A percentile compares a stretch with the other conserved stretches of the same genome.
These are phyloP conservation scores for Fusarium buxicola DNA, from an alignment of 2,329 filamentous ascomycete genomes.

Conservation along the genomic window DNA sequence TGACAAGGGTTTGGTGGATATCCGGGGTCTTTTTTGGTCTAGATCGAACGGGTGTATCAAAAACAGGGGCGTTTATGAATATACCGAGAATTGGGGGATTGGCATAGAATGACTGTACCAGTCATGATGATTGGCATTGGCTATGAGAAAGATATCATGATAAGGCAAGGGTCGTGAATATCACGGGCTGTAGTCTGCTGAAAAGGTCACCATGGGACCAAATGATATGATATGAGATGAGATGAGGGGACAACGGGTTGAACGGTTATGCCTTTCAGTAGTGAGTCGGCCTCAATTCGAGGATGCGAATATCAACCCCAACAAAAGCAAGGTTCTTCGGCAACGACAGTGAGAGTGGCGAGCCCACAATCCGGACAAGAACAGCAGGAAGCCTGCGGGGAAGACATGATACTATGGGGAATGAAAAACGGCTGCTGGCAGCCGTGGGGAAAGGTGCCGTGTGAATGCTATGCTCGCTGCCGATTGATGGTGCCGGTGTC, in stretches of 20 bases:
- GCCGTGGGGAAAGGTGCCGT: neutral
- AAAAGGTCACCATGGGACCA: conserved; percentile 14
- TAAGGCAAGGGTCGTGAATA: conserved; percentile 9
- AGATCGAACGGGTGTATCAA: conserved; percentile 16
- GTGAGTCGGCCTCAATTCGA: too few species aligned
- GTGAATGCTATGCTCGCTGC: neutral
- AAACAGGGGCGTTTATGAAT: conserved; percentile 26
- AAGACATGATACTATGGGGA: conserved; percentile 3
- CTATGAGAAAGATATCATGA: conserved; percentile 3
- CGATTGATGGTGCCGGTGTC: conserved; percentile 1
- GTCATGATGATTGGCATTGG: conserved; percentile 8
- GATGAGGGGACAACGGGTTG: neutral
- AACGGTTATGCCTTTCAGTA: conserved; percentile 8
- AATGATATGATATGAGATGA: neutral
- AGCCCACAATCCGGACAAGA: too few species aligned
- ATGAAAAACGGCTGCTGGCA: neutral
- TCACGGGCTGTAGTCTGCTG: conserved; percentile 10
- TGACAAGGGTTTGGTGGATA: conserved; percentile 25
- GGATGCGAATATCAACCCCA: conserved; percentile 5
- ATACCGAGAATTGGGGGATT: conserved; percentile 19
- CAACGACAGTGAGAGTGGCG: neutral
- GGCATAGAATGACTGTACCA: conserved; percentile 6
- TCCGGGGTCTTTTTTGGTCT: conserved; percentile 33
- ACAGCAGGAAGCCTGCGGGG: neutral
- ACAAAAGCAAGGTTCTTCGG: neutral